Percentiles rank a stretch among this genome's conserved stretches.
phyloP scores from a whole-genome alignment of 352 stramenopile genomes.

The Hyaloperonospora arabidopsidis region DNA sequence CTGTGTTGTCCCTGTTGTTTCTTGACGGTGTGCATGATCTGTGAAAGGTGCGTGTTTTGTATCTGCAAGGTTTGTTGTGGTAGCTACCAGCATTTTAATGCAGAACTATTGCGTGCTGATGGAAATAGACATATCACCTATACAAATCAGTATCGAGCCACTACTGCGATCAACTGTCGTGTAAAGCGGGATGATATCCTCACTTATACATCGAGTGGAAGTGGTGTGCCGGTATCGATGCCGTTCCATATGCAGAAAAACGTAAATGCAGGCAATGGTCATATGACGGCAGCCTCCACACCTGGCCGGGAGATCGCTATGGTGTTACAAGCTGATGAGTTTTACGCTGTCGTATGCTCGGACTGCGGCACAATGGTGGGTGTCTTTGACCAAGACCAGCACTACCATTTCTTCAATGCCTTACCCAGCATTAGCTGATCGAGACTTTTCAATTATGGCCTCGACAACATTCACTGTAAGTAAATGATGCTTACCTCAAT shows the following conservation, averaged over 20 bases:
- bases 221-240: constrained; percentile 10
- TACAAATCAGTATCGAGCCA: constrained; percentile 61
- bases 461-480: too few species aligned
- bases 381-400: constrained; percentile 49
- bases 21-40: constrained; percentile 67
- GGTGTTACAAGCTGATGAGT: constrained; percentile 47
- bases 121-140: constrained; percentile 48
- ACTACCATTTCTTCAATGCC: constrained; percentile 77
- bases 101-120: background rate
- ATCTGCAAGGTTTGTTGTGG: background rate
- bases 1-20: constrained; percentile 80
- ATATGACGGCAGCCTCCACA: constrained; percentile 8
- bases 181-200: constrained; percentile 63
- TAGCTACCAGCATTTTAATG: background rate
- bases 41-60: constrained; percentile 34
- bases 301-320: constrained; percentile 17
- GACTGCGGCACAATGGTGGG: constrained; percentile 70
- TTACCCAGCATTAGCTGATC: constrained; percentile 33
- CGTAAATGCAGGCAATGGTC: constrained; percentile 5
- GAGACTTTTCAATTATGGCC: too few species aligned
- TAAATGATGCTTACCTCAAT: too few species aligned
- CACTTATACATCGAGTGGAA: constrained; percentile 34
- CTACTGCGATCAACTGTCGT: constrained; percentile 59
- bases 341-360: constrained; percentile 57
- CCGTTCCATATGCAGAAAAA: constrained; percentile 39